Evolutionary conservation across 2,329 filamentous ascomycete species (phyloP), one percentile per base, ranked within the genome.

Genomic region (Beauveria brongniartii): DNA sequence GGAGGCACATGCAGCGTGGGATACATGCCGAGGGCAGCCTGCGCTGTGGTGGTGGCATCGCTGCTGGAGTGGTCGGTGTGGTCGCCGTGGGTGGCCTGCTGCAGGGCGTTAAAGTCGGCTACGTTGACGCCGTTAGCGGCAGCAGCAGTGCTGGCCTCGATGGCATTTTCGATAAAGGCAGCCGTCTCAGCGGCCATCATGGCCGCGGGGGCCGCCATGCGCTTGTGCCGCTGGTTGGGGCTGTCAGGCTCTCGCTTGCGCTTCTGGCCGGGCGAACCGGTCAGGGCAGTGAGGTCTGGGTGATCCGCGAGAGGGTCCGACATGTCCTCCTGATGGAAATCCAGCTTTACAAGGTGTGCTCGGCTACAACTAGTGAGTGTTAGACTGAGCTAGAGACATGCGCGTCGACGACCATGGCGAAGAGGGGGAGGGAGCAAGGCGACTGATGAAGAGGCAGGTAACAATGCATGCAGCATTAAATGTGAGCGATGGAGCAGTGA

Each of bases 21-120:
- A 67, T 84, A 85, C 77, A 85, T 82, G 61, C 79, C 79, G 3
- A 85, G 73, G 30, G 82, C 82, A 14, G 83, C 83, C 46, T 83
- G 82, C 5, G 83, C 83, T 16, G 83, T 85, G 66, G 77, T 84
- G 4, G 82, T 83, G 22, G 81, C 82, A 66, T 79, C 82, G 60
- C 78, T 74, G 64, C 83, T 80, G 14, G 79, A 69, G 10, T 75
- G 70, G 56, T 81, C 80, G 14, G 74, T 72, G 64, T 82, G 79
- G 20, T 80, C 73, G 26, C 70, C 73, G 50, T 73, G 71, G 6
- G 81, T 75, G 10, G 81, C 81, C 67, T 83, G 81, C 64, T 83
- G 80, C 6, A 84, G 76, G 37, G 81, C 82, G 64, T 76, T 80
- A 66, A 84, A 83, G 65, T 84, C 82, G 63, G 81, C 79, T 30